Evolutionary conservation across 177 flowering plant genomes (phyloP).

Genomic region (Vitis hybrid): DNA sequence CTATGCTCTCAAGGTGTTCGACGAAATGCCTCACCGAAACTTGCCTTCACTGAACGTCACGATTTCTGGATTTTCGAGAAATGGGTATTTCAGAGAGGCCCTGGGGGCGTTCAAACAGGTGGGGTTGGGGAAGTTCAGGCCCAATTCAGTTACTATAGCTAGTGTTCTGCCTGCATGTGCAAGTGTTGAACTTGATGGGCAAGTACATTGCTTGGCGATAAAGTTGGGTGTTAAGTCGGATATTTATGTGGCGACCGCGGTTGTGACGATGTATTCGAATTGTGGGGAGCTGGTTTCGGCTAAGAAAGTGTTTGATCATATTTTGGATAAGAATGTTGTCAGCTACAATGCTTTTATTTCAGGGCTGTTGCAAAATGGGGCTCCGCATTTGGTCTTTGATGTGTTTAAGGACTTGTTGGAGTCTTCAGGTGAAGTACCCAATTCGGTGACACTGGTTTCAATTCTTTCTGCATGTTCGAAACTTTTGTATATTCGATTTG

Average conservation of each 20-base stretch:
- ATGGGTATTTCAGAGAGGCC: constrained; percentile 44
- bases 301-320: constrained; percentile 37
- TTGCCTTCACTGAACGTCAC: constrained; percentile 38
- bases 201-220: constrained; percentile 55
- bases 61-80: constrained; percentile 55
- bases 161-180: constrained; percentile 51
- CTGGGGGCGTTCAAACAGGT: constrained; percentile 31
- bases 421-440: constrained; percentile 32
- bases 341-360: constrained; percentile 66
- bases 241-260: constrained; percentile 59
- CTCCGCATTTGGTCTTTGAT: constrained; percentile 26
- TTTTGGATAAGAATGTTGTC: constrained; percentile 49
- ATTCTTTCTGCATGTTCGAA: constrained; percentile 68
- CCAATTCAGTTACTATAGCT: constrained; percentile 65
- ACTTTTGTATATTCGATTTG: constrained; percentile 35
- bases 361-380: constrained; percentile 52
- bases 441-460: constrained; percentile 52
- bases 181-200: constrained; percentile 29
- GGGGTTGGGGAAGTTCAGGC: constrained; percentile 26
- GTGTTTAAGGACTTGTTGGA: constrained; percentile 53
- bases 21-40: constrained; percentile 46
- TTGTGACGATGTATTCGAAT: constrained; percentile 56
- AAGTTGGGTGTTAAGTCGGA: constrained; percentile 65
- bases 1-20: constrained; percentile 52
- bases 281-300: constrained; percentile 42